A percentile compares a stretch with the other conserved stretches of the same genome.
Evolutionary conservation across 305 asterid species (phyloP).

Genomic region (Withania somnifera): DNA sequence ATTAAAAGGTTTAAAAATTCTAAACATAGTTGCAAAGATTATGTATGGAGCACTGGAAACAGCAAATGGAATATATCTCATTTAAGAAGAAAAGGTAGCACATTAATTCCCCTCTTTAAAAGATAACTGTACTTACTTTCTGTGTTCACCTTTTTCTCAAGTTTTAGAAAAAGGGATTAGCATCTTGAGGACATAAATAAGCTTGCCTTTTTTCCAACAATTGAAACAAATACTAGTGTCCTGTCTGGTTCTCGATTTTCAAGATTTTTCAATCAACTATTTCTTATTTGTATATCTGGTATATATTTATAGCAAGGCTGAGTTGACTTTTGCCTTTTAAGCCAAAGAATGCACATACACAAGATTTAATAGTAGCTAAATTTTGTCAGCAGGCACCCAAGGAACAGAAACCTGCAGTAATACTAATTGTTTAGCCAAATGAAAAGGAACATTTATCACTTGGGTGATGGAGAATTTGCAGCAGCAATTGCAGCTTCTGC

Average conservation of each 20-base stretch:
- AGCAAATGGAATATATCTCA: background rate
- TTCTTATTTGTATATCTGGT: background rate
- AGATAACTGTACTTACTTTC: background rate
- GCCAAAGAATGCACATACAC: background rate
- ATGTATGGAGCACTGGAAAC: background rate
- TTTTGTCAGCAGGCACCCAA: background rate
- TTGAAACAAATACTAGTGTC: background rate
- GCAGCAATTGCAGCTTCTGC: slow-evolving; percentile 70
- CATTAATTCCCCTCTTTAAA: background rate
- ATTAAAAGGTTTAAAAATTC: background rate
- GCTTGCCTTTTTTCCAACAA: background rate
- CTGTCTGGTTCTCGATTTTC: background rate
- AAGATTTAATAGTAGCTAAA: background rate
- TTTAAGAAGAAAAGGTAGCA: background rate
- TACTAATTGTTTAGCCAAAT: background rate
- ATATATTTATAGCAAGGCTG: background rate
- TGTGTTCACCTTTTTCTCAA: background rate
- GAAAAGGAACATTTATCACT: slow-evolving; percentile 11
- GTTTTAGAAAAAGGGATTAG: background rate
- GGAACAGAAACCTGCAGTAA: background rate
- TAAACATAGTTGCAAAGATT: slow-evolving; percentile 3
- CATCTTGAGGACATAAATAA: background rate
- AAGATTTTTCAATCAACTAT: background rate
- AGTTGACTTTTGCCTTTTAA: background rate
- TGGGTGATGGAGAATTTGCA: slow-evolving; percentile 29